These are phyloP conservation scores for Dictyostelium brefeldianum DNA, from an alignment of 78 protist species.

Conservation along the genomic window DNA sequence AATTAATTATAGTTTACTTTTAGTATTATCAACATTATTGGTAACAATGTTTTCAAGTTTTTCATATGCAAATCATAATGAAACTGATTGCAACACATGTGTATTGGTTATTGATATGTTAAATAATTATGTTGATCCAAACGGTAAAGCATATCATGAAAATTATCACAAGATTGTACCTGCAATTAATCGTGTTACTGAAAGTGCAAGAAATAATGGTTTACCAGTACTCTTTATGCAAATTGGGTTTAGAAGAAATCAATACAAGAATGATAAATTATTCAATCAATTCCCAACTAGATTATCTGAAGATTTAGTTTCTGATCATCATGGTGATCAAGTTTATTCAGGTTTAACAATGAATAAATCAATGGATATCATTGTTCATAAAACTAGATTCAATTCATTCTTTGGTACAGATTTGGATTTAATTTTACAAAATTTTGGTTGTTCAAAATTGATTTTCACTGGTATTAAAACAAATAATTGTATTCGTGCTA, in stretches of 20 bases:
- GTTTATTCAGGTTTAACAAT: not conserved
- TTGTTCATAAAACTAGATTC: not conserved
- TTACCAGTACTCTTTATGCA: not conserved
- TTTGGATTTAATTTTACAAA: not conserved
- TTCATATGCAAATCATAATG: no score
- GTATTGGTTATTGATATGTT: slow-evolving; percentile 8
- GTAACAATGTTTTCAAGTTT: no score
- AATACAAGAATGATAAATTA: not conserved
- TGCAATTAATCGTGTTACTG: not conserved
- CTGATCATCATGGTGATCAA: not conserved
- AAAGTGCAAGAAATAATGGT: slow-evolving; percentile 6
- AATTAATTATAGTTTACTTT: no score
- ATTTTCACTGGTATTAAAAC: slow-evolving; percentile 11
- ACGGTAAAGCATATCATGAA: not conserved
- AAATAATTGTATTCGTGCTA: slow-evolving; percentile 10
- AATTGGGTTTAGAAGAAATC: not conserved
- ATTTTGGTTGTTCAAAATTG: not conserved
- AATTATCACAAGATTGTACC: not conserved
- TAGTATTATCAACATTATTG: no score
- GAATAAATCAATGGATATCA: not conserved
- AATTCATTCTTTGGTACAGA: slow-evolving; percentile 2
- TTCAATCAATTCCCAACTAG: not conserved
- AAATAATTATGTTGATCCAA: not conserved
- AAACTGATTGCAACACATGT: no score
- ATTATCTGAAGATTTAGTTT: not conserved